Evolutionary conservation across 352 stramenopile species (phyloP), one percentile per base, ranked within the genome.

Genomic region (Stramenopiles sp.): DNA sequence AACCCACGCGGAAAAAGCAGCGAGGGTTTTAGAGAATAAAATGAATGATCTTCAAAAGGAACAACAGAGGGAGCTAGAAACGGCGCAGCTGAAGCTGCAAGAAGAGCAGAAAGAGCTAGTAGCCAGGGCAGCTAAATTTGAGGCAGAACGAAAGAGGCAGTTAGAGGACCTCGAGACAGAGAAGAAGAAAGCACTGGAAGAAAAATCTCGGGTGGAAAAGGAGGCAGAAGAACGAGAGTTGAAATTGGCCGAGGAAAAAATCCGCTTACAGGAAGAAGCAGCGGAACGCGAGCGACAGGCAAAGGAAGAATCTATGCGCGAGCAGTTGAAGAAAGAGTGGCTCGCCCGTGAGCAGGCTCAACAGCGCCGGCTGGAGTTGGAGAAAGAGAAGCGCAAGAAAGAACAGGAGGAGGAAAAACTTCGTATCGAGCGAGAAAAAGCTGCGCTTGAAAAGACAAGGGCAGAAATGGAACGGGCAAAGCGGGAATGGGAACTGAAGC

Each of bases 401-500:
- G 53, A 71, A 6, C 31, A 71, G 35, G 53, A 71, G 35, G 53
- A 71, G 6, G 35, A 71, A 71, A 71, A 71, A 6, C 53, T 35
- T 4, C 53, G 6, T 2, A 71, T 71, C 6, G 53, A 71, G 35
- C 33, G 35, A 6, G 53, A 71, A 71, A 71, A 71, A 6, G 4
- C 35, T 4, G 53, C 33, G 53, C 6, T 71, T 6, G 53, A 71
- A 71, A 31, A 33, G 2, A 33, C 33, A 71, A 71, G 35, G 35
- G 4, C 35, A 33, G 1, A 6, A 6, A 71, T 71, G 53, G 53
- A 71, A 6, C 53, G 35, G 12, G 53, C 33, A 6, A 2, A 33
- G 35, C 33, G 35, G 35, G 2, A 71, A 6, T 71, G 53, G 53
- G 53, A 71, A 71, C 33, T 71, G 53, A 71, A 71, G 53, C 53